Evolutionary conservation across 768 basidiomycete species (phyloP), one percentile per base, ranked within the genome.

Genomic region (Lactarius hengduanensis): DNA sequence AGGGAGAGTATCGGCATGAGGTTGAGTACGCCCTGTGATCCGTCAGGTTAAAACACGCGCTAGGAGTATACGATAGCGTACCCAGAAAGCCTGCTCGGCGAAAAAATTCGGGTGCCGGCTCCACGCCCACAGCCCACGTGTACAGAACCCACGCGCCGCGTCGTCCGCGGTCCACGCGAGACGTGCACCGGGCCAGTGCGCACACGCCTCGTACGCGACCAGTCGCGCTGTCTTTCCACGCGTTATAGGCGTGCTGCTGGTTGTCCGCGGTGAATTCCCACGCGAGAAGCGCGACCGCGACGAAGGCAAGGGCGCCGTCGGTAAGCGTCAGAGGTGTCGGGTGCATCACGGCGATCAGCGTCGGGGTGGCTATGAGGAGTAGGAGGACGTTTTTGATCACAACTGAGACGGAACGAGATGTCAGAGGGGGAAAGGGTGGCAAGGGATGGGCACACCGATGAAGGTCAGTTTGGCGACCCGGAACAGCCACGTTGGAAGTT

Each of bases 41-140:
- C 59, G 40, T 34, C 32, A 36, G 6, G 53, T 36, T 57, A n/a
- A n/a, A 45, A 32, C 18, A 47, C 8, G n/a, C 7, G 13, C 26
- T 4, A 26, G 26, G 26, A 1, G 1, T 26, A 26, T 34, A 59
- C 47, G 54, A 34, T 4, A 16, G 78, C 85, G 55, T 69, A 91
- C 89, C 90, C 90, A 96, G 77, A 96, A 94, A 18, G 78, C 76
- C 76, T 96, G 94, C 75, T 98, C 96, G 75, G 91, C 94, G 1
- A 88, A 78, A 74, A 94, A 96, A 76, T 98, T 98, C 45, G 96
- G 95, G 76, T 98, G 96, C 20, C 96, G 81, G 2, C 85, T 86
- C 81, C 87, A 96, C 1, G 85, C 83, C 91, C 92, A 98, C 8
- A 98, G 76, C 3, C 96, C 96, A 26, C 83, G 81, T 0, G 94